These are phyloP conservation scores for Mycena kentingensis DNA, from an alignment of 768 basidiomycete genomes.

Conservation along the genomic window DNA sequence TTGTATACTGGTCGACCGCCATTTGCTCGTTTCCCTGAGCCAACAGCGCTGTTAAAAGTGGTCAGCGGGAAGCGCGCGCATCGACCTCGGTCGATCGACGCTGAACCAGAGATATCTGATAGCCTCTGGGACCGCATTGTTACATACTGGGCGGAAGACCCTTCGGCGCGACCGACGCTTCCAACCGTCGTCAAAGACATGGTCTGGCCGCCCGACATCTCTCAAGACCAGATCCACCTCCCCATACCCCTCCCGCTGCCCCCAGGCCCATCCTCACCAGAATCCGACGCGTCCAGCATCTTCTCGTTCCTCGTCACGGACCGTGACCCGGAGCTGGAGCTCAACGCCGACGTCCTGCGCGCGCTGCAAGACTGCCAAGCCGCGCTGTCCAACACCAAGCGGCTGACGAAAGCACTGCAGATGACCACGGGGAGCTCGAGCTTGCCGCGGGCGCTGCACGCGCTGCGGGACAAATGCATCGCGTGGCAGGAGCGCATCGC, in stretches of 20 bases:
- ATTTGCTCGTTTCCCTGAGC: conserved; percentile 4
- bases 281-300: no score
- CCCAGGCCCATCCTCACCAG: no score
- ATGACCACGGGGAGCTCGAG: no score
- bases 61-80: conserved; percentile 7
- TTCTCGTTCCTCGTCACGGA: no score
- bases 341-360: neutral
- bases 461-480: conserved; percentile 1
- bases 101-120: no score
- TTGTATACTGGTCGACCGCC: conserved; percentile 16
- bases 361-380: conserved; percentile 1
- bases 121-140: conserved; percentile 5
- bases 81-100: conserved; percentile 9
- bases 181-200: neutral
- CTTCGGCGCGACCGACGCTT: neutral
- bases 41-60: conserved; percentile 4
- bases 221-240: no score
- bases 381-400: neutral
- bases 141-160: conserved; percentile 4
- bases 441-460: neutral
- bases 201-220: no score
- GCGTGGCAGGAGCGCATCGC: neutral
- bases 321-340: neutral
- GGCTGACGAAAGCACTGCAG: neutral
- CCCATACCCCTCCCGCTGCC: no score